phyloP scores from a whole-genome alignment of 2,329 filamentous ascomycete species.

The Exserohilum turcica region DNA sequence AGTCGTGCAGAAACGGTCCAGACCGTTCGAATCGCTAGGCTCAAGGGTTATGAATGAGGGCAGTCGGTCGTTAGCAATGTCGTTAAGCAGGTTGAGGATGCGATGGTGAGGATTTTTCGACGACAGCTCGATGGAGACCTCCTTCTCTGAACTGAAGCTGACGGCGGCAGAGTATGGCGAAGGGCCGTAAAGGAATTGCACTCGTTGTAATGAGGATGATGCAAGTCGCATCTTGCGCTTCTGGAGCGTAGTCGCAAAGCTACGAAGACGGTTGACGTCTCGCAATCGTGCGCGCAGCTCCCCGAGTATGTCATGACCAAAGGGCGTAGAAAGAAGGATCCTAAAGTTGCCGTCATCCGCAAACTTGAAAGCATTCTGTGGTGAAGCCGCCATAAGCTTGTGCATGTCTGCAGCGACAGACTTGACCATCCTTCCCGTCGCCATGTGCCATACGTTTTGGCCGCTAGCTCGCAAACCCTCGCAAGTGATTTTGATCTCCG shows the following conservation, averaged over 20 bases:
- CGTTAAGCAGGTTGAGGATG: slow-evolving; percentile 63
- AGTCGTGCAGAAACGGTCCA: slow-evolving; percentile 63
- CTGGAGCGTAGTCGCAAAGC: slow-evolving; percentile 69
- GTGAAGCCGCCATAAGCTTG: slow-evolving; percentile 48
- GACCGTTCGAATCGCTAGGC: slow-evolving; percentile 54
- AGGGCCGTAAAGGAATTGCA: slow-evolving; percentile 71
- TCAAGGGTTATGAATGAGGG: slow-evolving; percentile 63
- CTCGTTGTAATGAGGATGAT: slow-evolving; percentile 61
- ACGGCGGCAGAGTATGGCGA: slow-evolving; percentile 60
- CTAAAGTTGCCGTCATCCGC: slow-evolving; percentile 66
- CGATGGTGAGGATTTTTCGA: slow-evolving; percentile 70
- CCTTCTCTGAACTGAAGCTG: slow-evolving; percentile 56
- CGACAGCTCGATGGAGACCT: slow-evolving; percentile 65
- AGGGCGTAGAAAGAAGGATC: slow-evolving; percentile 62
- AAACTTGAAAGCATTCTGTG: slow-evolving; percentile 68
- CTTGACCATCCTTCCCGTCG: slow-evolving; percentile 47
- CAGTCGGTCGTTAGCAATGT: slow-evolving; percentile 61
- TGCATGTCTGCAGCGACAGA: slow-evolving; percentile 43
- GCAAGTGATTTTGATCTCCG: slow-evolving; percentile 37
- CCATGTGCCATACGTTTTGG: slow-evolving; percentile 48
- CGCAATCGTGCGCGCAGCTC: slow-evolving; percentile 65
- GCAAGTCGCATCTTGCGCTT: slow-evolving; percentile 62
- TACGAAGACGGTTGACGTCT: slow-evolving; percentile 71
- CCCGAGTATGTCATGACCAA: slow-evolving; percentile 64
- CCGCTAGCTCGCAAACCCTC: slow-evolving; percentile 37